These are phyloP conservation scores for Hypsizygus marmoreus DNA, from an alignment of 768 basidiomycete genomes.

Conservation along the genomic window DNA sequence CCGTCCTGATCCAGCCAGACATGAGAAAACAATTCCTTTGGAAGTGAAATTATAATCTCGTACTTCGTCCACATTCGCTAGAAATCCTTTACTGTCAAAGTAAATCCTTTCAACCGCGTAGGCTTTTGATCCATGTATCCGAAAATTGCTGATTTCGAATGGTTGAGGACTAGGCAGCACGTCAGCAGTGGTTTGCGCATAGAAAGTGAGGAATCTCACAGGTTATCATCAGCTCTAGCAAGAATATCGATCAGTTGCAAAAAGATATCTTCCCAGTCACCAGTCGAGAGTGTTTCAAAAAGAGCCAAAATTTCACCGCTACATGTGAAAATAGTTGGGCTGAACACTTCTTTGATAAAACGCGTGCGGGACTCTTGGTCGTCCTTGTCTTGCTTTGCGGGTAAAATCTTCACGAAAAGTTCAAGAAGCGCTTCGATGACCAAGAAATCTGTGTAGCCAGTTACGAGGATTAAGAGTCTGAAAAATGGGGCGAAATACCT, in stretches of 20 bases:
- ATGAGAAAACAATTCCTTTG: neutral
- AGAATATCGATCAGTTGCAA: slow-evolving; percentile 48
- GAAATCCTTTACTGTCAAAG: slow-evolving; percentile 50
- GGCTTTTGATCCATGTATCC: slow-evolving; percentile 30
- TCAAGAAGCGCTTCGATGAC: slow-evolving; percentile 58
- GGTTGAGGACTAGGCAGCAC: slow-evolving; percentile 54
- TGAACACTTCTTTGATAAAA: slow-evolving; percentile 57
- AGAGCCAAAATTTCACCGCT: slow-evolving; percentile 38
- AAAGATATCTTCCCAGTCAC: slow-evolving; percentile 57
- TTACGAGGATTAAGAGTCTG: neutral
- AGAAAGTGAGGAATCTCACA: slow-evolving; percentile 37
- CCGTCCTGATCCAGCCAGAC: slow-evolving; percentile 31
- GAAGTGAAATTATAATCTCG: neutral
- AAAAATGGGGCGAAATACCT: slow-evolving; percentile 32
- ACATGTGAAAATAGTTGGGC: slow-evolving; percentile 36
- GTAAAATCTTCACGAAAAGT: slow-evolving; percentile 57
- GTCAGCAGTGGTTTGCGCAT: slow-evolving; percentile 3
- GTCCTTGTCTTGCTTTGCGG: slow-evolving; percentile 37
- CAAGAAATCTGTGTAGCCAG: slow-evolving; percentile 43
- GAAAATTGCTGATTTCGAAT: slow-evolving; percentile 46
- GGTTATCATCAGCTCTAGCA: slow-evolving; percentile 45
- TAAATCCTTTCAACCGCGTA: slow-evolving; percentile 48
- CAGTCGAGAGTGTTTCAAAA: slow-evolving; percentile 41
- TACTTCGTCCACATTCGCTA: slow-evolving; percentile 52
- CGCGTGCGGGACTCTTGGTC: slow-evolving; percentile 38